Base-by-base conservation (phyloP, 129 eudicot species). In the Scalesia atractyloides region DNA sequence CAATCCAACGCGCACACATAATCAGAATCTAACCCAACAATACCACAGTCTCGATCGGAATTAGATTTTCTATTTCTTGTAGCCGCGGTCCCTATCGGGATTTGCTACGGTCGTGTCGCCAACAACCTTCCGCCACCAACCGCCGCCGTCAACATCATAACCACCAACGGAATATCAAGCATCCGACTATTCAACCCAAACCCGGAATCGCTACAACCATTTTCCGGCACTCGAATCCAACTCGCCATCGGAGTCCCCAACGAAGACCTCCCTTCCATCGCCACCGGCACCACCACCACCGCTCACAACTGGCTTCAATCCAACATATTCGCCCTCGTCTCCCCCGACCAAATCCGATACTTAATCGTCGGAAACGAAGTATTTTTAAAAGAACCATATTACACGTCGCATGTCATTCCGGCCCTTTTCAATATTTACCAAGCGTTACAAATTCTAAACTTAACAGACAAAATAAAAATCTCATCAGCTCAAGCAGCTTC, bases 231-330 rank as follows among this genome's bases (percentile, higher is more conserved):
- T 62, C 87, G 84, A 22, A 81, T 88, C 72, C 69, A 82, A 63
- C 88, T 91, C 56, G 83, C 83, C 76, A 80, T 91, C 67, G 97
- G 96, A 7, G 81, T 91, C 18, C 92, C 96, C 13, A 91, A 91
- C 39, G 92, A 88, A 69, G 72, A 74, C 26, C 86, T 88, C 54
- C 91, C 90, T 14, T 52, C 86, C 7, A 68, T 91, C 7, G 88
- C 90, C 34, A 56, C 48, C 22, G 84, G 86, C 69, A 51, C 75
- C 6, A 33, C 81, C 16, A 9, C 64, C 54, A 69, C 81, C 14
- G 84, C 89, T n/a, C 24, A 68, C 0, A 46, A 75, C 7, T 91
- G 91, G 91, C 89, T 91, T 49, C 83, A 81, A 68, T 68, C 85
- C 7, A 87, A 85, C 79, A 80, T 91, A 43, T 84, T 91, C 70